These are phyloP conservation scores for Sherardia arvensis DNA, from an alignment of 257 asterid species.

Conservation along the genomic window DNA sequence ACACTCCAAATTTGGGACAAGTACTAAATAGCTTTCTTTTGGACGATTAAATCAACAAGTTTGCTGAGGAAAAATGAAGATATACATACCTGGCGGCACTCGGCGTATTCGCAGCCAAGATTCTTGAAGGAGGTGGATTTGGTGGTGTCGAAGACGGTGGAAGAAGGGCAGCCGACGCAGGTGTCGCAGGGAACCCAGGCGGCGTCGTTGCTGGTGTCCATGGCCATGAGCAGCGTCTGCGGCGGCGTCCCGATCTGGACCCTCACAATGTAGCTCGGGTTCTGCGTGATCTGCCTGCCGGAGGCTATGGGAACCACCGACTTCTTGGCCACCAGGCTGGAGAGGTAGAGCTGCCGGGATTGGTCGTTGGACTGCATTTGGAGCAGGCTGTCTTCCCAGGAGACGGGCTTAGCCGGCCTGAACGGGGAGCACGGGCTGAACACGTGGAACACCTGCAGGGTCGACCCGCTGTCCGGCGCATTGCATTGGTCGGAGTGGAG, in stretches of 20 bases:
- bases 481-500: conserved; percentile 26
- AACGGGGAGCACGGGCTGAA: conserved; percentile 68
- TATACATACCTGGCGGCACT: conserved; percentile 52
- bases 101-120: conserved; percentile 49
- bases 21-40: not conserved
- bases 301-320: conserved; percentile 63
- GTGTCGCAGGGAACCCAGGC: conserved; percentile 76
- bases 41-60: no score
- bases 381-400: conserved; percentile 59
- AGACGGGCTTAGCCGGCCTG: conserved; percentile 22
- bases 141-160: conserved; percentile 26
- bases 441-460: conserved; percentile 52
- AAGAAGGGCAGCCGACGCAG: conserved; percentile 55
- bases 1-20: not conserved
- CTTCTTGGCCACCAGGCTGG: conserved; percentile 54
- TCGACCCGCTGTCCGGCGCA: conserved; percentile 30
- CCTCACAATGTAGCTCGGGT: conserved; percentile 59
- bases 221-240: conserved; percentile 50
- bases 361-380: conserved; percentile 64
- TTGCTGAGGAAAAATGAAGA: not conserved
- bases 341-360: conserved; percentile 43
- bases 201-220: conserved; percentile 78
- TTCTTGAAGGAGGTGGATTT: conserved; percentile 60
- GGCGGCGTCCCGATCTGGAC: conserved; percentile 69
- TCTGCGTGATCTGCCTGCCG: conserved; percentile 54